Evolutionary conservation across 1,139 yeast genomes (phyloP), one percentile per base, ranked within the genome.

Genomic region (Kodamaea arcana): DNA sequence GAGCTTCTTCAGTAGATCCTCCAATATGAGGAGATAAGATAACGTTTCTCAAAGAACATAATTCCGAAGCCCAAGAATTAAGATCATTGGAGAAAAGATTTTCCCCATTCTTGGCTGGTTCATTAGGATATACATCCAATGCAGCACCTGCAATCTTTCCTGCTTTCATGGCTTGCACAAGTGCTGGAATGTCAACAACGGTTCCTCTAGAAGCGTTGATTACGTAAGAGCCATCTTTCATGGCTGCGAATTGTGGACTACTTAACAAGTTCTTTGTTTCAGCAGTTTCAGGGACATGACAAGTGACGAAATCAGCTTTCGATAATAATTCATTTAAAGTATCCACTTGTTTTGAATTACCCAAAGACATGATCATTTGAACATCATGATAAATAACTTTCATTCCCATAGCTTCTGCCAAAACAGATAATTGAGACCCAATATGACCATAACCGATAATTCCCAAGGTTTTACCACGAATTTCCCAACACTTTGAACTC

Each of bases 1-100:
- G 99, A 23, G 98, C 98, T 70, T 92, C 99, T 65, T 92, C 97
- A 32, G 99, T 92, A 33, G 97, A 88, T 46, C 98, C 98, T 68
- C 99, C 99, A 52, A 92, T 92, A 58, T 92, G 99, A 25, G 99
- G 99, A 37, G 97, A 83, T 56, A 92, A 74, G 45, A 94, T 88
- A 39, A 92, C 82, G 61, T 92, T 94, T 67, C 94, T 79, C 60
- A 88, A 75, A 14, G 85, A 72, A 48, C 82, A 75, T 51, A 94
- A 75, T 56, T 90, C 96, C 24, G 85, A 72, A 40, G 87, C 78
- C 94, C 96, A 94, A 24, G 69, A 54, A 66, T 92, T 92, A 58
- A 92, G 73, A 29, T 73, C 72, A 54, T 82, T 72, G 52, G 60
- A 68, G 68, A 90, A 92, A 51, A 80, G 68, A 44, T 77, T 81